These are phyloP conservation scores for Rhynchosporium agropyri DNA, from an alignment of 2,329 filamentous ascomycete genomes.

Conservation along the genomic window DNA sequence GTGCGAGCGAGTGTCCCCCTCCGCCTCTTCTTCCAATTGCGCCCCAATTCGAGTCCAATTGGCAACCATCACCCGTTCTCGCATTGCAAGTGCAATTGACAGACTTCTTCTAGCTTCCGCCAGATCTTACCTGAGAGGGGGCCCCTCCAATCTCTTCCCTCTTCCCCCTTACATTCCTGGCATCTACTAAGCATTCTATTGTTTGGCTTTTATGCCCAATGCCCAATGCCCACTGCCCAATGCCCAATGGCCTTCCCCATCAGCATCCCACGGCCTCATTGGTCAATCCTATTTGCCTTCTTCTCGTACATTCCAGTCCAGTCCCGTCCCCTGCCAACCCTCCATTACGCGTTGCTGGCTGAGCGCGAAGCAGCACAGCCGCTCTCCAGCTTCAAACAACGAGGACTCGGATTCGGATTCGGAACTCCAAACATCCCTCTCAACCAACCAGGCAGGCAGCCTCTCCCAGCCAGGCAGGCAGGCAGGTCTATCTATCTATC, in stretches of 20 bases:
- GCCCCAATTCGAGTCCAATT: conserved; percentile 1
- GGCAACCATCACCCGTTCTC: neutral
- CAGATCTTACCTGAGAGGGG: too few species aligned
- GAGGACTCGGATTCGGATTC: neutral
- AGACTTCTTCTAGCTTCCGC: neutral
- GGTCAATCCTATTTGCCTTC: conserved; percentile 9
- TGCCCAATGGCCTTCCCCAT: conserved; percentile 7
- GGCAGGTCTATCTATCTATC: conserved; percentile 4
- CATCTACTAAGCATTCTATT: neutral
- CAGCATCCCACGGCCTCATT: neutral
- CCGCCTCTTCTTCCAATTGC: conserved; percentile 5
- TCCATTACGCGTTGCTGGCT: conserved; percentile 16
- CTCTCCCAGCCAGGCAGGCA: neutral
- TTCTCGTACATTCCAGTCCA: conserved; percentile 15
- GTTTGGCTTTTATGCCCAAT: neutral
- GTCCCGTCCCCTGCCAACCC: neutral
- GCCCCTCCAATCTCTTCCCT: neutral
- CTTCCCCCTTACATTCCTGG: neutral
- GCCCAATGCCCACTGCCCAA: neutral
- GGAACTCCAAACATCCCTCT: neutral
- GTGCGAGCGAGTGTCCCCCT: conserved; percentile 6
- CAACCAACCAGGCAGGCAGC: conserved; percentile 11
- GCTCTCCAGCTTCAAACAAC: conserved; percentile 9
- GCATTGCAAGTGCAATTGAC: neutral
- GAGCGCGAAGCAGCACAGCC: conserved; percentile 17